A percentile compares a stretch with the other conserved stretches of the same genome.
phyloP scores from a whole-genome alignment of 192 early-diverging fungal species.

The Backusella morwellensis region DNA sequence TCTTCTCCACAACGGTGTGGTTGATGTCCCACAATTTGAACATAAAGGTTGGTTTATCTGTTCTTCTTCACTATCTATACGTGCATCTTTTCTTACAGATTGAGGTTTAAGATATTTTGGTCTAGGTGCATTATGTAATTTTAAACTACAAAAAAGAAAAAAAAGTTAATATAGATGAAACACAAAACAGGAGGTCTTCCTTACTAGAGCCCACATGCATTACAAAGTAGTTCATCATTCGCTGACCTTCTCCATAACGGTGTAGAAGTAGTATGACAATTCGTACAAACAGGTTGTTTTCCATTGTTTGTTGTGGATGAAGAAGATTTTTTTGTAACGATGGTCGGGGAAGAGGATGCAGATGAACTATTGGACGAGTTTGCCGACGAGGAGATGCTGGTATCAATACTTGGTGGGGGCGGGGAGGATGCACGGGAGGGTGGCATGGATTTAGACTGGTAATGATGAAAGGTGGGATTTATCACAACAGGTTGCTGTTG shows the following conservation, averaged over 20 bases:
- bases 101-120: conserved; percentile 78
- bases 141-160: conserved; percentile 36
- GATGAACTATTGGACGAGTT: not conserved
- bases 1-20: conserved; percentile 92
- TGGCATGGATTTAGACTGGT: conserved; percentile 6
- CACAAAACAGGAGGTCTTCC: not conserved
- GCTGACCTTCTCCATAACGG: conserved; percentile 89
- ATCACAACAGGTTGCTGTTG: conserved; percentile 1
- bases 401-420: not conserved
- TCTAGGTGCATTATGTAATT: conserved; percentile 79
- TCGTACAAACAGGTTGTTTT: conserved; percentile 53
- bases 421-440: not conserved
- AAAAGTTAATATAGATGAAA: not conserved
- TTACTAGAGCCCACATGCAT: conserved; percentile 96
- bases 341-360: not conserved
- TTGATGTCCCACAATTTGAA: conserved; percentile 74
- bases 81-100: conserved; percentile 54
- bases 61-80: conserved; percentile 29
- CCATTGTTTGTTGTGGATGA: not conserved
- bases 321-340: not conserved
- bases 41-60: conserved; percentile 47
- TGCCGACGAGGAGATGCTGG: not conserved
- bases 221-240: conserved; percentile 90
- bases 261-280: conserved; percentile 82
- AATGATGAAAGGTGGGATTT: conserved; percentile 6